These are phyloP conservation scores for Phanerochaete sordida DNA, from an alignment of 768 basidiomycete species.

Conservation along the genomic window DNA sequence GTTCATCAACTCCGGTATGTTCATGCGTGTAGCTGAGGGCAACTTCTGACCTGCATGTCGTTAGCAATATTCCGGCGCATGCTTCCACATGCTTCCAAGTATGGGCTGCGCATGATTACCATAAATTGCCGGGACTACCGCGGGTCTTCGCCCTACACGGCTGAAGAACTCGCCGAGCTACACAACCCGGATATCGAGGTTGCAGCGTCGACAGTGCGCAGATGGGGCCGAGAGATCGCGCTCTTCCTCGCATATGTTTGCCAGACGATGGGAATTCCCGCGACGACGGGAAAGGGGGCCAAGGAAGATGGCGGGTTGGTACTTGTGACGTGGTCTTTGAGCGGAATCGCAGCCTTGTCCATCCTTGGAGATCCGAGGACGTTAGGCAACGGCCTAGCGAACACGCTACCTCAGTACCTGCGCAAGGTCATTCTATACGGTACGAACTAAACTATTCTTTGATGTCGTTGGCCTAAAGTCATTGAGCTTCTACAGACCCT, in stretches of 20 bases:
- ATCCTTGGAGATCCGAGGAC: background rate
- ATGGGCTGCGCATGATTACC: conserved; percentile 22
- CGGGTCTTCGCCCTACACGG: conserved; percentile 19
- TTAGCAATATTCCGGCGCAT: conserved; percentile 19
- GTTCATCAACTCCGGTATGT: conserved; percentile 1
- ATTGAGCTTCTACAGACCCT: background rate
- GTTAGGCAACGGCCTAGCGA: background rate
- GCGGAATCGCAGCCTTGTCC: background rate
- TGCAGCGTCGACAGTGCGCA: background rate
- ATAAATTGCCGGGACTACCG: conserved; percentile 26
- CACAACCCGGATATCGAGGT: background rate
- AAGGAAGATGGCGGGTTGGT: background rate
- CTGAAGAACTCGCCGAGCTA: conserved; percentile 12
- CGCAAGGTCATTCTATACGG: background rate
- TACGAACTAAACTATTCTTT: background rate
- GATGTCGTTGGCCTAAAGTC: background rate
- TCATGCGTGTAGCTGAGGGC: background rate
- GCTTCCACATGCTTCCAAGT: conserved; percentile 14
- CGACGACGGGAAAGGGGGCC: background rate
- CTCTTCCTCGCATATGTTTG: background rate
- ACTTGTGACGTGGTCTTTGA: conserved; percentile 6
- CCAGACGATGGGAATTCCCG: background rate
- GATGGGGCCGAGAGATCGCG: conserved; percentile 1
- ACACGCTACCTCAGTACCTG: background rate
- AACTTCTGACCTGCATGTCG: background rate